phyloP scores from a whole-genome alignment of 805 yeast genomes.

The Candida piceae region DNA sequence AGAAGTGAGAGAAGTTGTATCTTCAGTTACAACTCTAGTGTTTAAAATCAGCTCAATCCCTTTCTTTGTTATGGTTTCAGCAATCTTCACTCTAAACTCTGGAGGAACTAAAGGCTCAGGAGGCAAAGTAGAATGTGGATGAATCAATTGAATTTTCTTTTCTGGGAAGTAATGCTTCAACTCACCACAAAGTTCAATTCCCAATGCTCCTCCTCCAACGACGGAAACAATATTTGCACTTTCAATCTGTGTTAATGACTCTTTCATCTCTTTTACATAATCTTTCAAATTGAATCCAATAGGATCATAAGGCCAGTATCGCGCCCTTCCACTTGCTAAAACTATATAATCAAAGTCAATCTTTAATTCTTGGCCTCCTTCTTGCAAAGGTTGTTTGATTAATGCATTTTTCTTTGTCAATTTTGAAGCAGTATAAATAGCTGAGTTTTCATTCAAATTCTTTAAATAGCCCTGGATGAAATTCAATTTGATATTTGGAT shows the following conservation, averaged over 20 bases:
- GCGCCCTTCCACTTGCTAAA: conserved; percentile 44
- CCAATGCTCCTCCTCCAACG: conserved; percentile 51
- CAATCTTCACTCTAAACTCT: conserved; percentile 6
- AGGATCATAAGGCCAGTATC: conserved; percentile 54
- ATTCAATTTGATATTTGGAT: conserved; percentile 8
- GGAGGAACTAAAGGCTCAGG: conserved; percentile 24
- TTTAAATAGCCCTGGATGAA: conserved; percentile 1
- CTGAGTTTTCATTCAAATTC: background rate
- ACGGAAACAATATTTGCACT: conserved; percentile 36
- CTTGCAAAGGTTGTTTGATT: too few species aligned
- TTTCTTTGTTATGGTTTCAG: background rate
- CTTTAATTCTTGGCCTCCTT: background rate
- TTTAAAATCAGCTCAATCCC: conserved; percentile 9
- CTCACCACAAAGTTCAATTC: conserved; percentile 48
- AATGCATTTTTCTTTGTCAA: background rate
- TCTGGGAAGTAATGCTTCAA: conserved; percentile 34
- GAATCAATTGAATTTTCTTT: conserved; percentile 35
- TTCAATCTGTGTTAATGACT: conserved; percentile 29
- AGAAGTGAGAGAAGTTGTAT: background rate
- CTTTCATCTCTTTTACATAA: conserved; percentile 39
- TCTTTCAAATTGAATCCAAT: conserved; percentile 33
- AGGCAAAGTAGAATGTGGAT: conserved; percentile 38
- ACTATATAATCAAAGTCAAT: conserved; percentile 43
- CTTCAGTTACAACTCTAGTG: conserved; percentile 9
- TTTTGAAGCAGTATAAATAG: background rate